phyloP scores from a whole-genome alignment of 2,329 filamentous ascomycete species.

The Apiospora marii region DNA sequence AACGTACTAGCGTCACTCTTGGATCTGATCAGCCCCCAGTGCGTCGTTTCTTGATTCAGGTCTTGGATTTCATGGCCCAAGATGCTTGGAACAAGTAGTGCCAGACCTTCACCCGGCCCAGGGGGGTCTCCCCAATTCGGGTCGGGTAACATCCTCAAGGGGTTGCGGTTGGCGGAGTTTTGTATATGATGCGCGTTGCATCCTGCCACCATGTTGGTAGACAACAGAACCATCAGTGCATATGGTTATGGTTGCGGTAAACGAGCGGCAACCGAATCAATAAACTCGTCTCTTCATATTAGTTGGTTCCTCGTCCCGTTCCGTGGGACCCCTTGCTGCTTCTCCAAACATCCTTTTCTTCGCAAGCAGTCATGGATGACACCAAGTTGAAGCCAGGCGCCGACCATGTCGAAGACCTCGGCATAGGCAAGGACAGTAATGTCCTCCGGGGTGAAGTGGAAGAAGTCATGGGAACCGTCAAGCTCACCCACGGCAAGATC shows the following conservation, averaged over 20 bases:
- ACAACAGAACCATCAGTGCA: neutral
- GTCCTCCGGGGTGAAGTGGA: slow-evolving; percentile 19
- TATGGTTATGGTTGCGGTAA: neutral
- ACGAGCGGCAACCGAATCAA: neutral
- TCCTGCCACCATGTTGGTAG: neutral
- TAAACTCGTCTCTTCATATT: neutral
- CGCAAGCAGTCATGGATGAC: neutral
- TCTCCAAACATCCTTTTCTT: too few relatives aligned
- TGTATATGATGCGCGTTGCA: slow-evolving; percentile 4
- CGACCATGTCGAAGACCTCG: slow-evolving; percentile 23
- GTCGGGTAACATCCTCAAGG: neutral
- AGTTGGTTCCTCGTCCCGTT: neutral
- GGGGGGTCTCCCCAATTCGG: neutral
- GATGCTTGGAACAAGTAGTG: neutral
- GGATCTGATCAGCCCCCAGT: neutral
- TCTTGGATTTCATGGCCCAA: neutral
- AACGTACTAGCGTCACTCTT: neutral
- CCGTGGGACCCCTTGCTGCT: neutral
- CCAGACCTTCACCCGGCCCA: neutral
- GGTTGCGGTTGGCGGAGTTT: neutral
- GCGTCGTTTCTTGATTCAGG: neutral
- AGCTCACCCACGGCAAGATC: slow-evolving; percentile 42
- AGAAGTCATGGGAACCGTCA: slow-evolving; percentile 32
- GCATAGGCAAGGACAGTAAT: neutral
- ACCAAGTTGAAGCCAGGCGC: neutral